Conservation (phyloP, 306 rosid species). For the Inga leiocalycina region DNA sequence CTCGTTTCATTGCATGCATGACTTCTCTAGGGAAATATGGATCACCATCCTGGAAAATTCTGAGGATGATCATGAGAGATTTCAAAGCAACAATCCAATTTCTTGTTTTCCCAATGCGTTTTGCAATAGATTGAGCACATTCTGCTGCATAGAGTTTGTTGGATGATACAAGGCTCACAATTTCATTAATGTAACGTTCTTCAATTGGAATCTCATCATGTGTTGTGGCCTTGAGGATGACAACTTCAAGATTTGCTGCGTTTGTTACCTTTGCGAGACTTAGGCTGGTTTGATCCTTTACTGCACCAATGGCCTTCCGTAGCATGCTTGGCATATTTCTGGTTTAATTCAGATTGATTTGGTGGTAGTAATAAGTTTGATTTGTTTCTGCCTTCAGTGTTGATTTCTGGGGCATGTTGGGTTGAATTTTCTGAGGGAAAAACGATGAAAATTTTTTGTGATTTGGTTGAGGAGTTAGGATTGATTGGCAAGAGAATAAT, state of each 20-base stretch:
- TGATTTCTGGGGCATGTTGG: not conserved
- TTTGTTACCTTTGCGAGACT: constrained; percentile 77
- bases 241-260: constrained; percentile 68
- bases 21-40: constrained; percentile 78
- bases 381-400: not conserved
- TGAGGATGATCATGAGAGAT: constrained; percentile 72
- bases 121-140: constrained; percentile 70
- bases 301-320: constrained; percentile 84
- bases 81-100: constrained; percentile 86
- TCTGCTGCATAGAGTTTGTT: constrained; percentile 57
- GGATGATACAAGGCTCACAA: constrained; percentile 55
- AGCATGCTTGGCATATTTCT: constrained; percentile 81
- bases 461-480: not conserved
- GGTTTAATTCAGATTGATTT: not conserved
- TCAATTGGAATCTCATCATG: constrained; percentile 73
- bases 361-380: not conserved
- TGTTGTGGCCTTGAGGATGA: constrained; percentile 73
- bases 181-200: constrained; percentile 63
- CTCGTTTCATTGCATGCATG: constrained; percentile 72
- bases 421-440: not conserved
- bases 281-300: constrained; percentile 94
- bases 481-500: not conserved
- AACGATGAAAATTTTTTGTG: not conserved
- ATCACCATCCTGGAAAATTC: constrained; percentile 85
- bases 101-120: constrained; percentile 59